A percentile compares a stretch with the other conserved stretches of the same genome.
Evolutionary conservation across 164 flowering plant genomes (phyloP).

Genomic region (Annona squamosa): DNA sequence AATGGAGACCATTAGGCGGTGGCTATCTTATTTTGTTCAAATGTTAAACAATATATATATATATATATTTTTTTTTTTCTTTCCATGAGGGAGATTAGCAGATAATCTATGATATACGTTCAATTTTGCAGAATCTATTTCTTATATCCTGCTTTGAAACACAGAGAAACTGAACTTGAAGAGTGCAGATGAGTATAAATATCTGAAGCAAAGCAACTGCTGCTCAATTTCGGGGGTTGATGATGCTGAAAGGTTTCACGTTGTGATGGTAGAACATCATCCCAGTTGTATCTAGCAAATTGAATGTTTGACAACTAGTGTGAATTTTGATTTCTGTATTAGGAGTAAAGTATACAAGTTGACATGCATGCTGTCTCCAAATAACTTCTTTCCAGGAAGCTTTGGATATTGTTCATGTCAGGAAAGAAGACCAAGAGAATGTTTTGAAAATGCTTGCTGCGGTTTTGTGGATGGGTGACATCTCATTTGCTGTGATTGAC

Average conservation of each 20-base stretch:
- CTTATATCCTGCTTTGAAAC: constrained; percentile 4
- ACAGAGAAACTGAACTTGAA: constrained; percentile 79
- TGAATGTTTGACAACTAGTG: background rate
- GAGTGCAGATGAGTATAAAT: constrained; percentile 67
- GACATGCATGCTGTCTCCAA: background rate
- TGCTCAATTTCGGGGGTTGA: constrained; percentile 68
- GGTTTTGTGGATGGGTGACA: constrained; percentile 90
- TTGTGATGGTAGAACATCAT: constrained; percentile 48
- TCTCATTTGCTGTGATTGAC: constrained; percentile 75
- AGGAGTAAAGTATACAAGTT: background rate
- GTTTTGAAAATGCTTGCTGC: constrained; percentile 96
- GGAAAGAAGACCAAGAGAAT: constrained; percentile 84
- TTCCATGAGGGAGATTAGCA: background rate
- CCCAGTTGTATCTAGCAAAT: background rate
- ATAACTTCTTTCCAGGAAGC: constrained; percentile 61
- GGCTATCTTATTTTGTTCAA: too few relatives aligned
- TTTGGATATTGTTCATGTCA: constrained; percentile 81
- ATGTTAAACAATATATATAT: too few relatives aligned
- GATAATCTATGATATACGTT: background rate
- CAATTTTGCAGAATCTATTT: background rate
- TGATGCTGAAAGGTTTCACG: constrained; percentile 76
- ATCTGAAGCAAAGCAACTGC: constrained; percentile 82
- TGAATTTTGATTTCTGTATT: background rate
- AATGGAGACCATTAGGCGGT: too few relatives aligned
- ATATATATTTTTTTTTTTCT: too few relatives aligned